These are phyloP conservation scores for Zasmidium citrigriseum DNA, from an alignment of 2,329 filamentous ascomycete species.

Conservation along the genomic window DNA sequence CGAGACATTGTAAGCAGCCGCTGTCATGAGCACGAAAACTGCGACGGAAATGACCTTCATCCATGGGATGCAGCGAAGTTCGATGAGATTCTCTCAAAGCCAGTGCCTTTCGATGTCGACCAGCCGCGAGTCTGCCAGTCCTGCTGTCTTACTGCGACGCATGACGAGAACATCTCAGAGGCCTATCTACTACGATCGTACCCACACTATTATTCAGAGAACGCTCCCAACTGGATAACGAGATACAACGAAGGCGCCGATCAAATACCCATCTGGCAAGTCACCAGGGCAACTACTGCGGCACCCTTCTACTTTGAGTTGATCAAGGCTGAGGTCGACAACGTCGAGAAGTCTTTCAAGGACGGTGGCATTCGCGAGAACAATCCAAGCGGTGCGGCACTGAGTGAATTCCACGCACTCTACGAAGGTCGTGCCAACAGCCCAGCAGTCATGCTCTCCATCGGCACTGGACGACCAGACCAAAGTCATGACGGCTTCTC, in stretches of 20 bases:
- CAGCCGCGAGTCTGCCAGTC: conserved; percentile 38
- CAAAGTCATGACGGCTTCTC: conserved; percentile 48
- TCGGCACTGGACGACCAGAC: conserved; percentile 51
- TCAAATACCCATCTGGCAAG: conserved; percentile 52
- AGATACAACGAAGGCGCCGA: conserved; percentile 50
- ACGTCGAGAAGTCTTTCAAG: conserved; percentile 46
- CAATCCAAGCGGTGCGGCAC: conserved; percentile 51
- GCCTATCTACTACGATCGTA: conserved; percentile 53
- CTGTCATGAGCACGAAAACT: conserved; percentile 45
- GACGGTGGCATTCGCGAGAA: conserved; percentile 55
- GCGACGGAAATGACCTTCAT: conserved; percentile 48
- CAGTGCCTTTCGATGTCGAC: conserved; percentile 32
- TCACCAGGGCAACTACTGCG: conserved; percentile 54
- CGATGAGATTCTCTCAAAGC: conserved; percentile 18
- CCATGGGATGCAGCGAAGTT: conserved; percentile 39
- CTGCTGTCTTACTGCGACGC: conserved; percentile 52
- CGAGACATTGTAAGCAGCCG: conserved; percentile 46
- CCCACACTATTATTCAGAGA: conserved; percentile 46
- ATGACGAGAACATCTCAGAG: conserved; percentile 48
- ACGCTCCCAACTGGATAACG: conserved; percentile 44
- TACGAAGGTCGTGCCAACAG: conserved; percentile 43
- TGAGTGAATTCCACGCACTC: conserved; percentile 49
- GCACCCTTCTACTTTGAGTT: conserved; percentile 56
- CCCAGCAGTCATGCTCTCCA: conserved; percentile 48
- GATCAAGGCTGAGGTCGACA: conserved; percentile 47